phyloP scores from a whole-genome alignment of 2,329 filamentous ascomycete genomes.

The Elsinoe australis region DNA sequence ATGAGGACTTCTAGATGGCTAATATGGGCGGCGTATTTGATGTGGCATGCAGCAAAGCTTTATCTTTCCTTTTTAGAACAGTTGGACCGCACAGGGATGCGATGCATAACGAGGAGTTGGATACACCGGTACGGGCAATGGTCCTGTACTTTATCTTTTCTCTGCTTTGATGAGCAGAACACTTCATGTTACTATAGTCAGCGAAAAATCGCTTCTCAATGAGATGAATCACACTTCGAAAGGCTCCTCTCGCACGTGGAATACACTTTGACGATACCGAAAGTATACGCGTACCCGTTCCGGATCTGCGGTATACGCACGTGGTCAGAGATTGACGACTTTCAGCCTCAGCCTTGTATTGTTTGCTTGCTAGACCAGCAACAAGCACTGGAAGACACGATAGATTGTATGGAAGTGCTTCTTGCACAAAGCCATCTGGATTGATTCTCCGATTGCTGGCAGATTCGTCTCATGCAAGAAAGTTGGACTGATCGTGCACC shows the following conservation, averaged over 20 bases:
- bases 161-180: constrained; percentile 6
- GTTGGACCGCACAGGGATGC: constrained; percentile 11
- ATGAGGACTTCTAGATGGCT: constrained; percentile 81
- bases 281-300: constrained; percentile 3
- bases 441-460: not conserved
- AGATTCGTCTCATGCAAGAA: too few species aligned
- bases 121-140: constrained; percentile 15
- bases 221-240: constrained; percentile 1
- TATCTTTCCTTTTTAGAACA: constrained; percentile 2
- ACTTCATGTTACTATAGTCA: constrained; percentile 14
- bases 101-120: constrained; percentile 18
- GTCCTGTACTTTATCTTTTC: constrained; percentile 11
- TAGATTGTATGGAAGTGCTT: too few species aligned
- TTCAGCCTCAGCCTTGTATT: too few species aligned
- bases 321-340: too few species aligned
- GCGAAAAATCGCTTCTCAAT: constrained; percentile 12
- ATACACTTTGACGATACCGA: too few species aligned
- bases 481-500: too few species aligned
- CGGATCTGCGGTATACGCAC: constrained; percentile 3
- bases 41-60: constrained; percentile 11
- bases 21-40: constrained; percentile 3
- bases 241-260: too few species aligned
- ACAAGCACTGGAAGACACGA: too few species aligned
- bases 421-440: not conserved
- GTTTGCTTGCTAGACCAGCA: too few species aligned